Evolutionary conservation across 2,329 filamentous ascomycete species (phyloP).

Genomic region (Colletotrichum neosansevieriae): DNA sequence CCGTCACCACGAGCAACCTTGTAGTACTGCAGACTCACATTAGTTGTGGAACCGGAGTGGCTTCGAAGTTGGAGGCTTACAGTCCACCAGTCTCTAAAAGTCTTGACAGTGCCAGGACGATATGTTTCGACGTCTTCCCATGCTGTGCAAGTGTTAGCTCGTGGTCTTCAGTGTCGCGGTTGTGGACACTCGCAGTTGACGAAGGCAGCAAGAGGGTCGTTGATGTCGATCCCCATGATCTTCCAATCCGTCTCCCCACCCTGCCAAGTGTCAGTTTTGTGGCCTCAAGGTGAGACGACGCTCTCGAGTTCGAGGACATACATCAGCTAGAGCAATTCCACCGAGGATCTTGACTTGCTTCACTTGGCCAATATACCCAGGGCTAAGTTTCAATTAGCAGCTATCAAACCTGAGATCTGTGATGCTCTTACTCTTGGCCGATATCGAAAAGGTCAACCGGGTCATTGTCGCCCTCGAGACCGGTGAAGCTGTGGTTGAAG

Average conservation of each 20-base stretch:
- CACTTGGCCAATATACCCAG: constrained; percentile 52
- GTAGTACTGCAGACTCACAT: constrained; percentile 49
- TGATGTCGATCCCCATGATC: constrained; percentile 53
- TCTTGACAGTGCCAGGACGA: constrained; percentile 50
- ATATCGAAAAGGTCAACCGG: constrained; percentile 57
- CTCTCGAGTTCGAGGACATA: constrained; percentile 34
- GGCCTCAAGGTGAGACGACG: background rate
- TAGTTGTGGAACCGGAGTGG: background rate
- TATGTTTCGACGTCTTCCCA: constrained; percentile 54
- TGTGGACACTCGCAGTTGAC: constrained; percentile 48
- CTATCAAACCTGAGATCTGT: background rate
- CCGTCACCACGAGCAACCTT: constrained; percentile 53
- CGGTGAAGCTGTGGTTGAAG: constrained; percentile 53
- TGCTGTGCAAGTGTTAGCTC: constrained; percentile 40
- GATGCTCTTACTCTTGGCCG: constrained; percentile 47
- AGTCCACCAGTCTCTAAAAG: constrained; percentile 55
- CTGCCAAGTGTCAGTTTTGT: constrained; percentile 35
- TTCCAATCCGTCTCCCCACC: constrained; percentile 55
- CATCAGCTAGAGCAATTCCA: constrained; percentile 54
- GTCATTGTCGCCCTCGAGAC: constrained; percentile 54
- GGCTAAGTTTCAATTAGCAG: constrained; percentile 25
- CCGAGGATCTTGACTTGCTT: constrained; percentile 58
- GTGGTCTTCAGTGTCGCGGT: rapidly evolving
- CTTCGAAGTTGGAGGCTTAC: constrained; percentile 41
- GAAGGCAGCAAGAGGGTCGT: constrained; percentile 51